These are phyloP conservation scores for Sinapis alba DNA, from an alignment of 441 rosid species.

Conservation along the genomic window DNA sequence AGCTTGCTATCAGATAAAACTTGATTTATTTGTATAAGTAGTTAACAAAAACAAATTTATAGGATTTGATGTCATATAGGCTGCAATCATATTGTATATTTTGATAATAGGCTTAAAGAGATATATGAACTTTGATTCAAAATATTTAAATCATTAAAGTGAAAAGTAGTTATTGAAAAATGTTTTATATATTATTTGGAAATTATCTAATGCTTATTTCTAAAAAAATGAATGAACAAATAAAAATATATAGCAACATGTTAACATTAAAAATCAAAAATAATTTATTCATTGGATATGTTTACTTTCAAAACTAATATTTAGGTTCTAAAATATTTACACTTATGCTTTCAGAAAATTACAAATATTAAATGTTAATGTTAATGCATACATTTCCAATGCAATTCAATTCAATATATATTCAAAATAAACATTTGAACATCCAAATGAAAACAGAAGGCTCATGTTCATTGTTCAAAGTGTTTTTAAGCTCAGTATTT, in stretches of 20 bases:
- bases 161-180: background rate
- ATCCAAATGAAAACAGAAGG: no score
- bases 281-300: background rate
- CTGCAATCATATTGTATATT: background rate
- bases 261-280: background rate
- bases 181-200: background rate
- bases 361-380: background rate
- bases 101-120: background rate
- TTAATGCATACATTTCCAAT: background rate
- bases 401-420: background rate
- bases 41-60: no score
- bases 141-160: no score
- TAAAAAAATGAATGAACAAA: background rate
- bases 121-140: background rate
- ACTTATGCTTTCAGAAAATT: background rate
- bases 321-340: background rate
- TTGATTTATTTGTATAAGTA: background rate
- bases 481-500: no score
- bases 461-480: no score
- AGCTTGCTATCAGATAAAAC: background rate
- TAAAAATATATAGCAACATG: background rate
- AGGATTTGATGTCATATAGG: no score
- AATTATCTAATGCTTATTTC: background rate
- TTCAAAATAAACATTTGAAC: no score
- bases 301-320: background rate